Conservation (phyloP, 345 rosid species). For the Cardamine occulta region DNA sequence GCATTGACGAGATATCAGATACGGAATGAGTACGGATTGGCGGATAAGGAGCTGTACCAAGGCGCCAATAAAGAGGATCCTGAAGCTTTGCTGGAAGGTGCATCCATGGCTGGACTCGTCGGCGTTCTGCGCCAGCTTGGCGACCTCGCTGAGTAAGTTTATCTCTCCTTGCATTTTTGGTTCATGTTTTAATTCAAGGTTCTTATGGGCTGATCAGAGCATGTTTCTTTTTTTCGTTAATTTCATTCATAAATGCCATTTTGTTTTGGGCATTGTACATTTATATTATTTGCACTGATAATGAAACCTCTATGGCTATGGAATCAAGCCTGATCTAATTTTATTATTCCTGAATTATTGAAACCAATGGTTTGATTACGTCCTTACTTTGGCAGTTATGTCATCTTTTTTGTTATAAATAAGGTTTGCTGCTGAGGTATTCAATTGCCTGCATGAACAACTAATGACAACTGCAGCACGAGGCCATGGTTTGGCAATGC, state of each 20-base stretch:
- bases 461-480: constrained; percentile 74
- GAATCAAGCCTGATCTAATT: no score
- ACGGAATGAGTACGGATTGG: constrained; percentile 79
- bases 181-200: no score
- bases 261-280: no score
- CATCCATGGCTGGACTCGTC: constrained; percentile 95
- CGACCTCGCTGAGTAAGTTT: constrained; percentile 88
- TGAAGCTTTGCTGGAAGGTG: constrained; percentile 81
- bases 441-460: constrained; percentile 84
- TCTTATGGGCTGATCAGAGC: no score
- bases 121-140: constrained; percentile 98
- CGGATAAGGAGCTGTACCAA: constrained; percentile 75
- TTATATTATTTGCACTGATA: background rate
- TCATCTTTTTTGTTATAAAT: background rate
- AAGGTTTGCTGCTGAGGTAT: constrained; percentile 96
- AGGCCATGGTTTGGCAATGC: constrained; percentile 76
- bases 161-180: no score
- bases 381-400: no score
- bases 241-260: no score
- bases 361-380: no score
- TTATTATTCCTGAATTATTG: no score
- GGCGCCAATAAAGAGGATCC: constrained; percentile 79
- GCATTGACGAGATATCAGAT: constrained; percentile 82
- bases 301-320: background rate
- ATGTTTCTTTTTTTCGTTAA: no score